Conservation (phyloP, 2,329 filamentous ascomycete species). For the Fusarium sp. region DNA sequence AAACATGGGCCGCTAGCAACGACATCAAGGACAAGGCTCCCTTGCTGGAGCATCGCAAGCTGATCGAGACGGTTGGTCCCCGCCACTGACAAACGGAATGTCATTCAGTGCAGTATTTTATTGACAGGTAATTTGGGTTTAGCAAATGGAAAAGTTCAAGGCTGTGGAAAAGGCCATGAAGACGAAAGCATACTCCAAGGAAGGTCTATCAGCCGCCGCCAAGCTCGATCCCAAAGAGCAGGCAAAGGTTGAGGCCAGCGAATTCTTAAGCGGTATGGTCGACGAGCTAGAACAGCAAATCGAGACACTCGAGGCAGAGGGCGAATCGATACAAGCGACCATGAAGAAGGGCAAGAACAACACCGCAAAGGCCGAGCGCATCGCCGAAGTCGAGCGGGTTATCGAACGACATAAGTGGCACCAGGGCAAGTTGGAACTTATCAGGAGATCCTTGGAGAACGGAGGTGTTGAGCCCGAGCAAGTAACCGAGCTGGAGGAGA, state of each 20-base stretch:
- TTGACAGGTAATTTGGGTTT: slow-evolving; percentile 40
- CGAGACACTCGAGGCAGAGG: slow-evolving; percentile 90
- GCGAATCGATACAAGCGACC: slow-evolving; percentile 84
- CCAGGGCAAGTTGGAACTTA: slow-evolving; percentile 88
- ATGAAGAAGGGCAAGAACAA: slow-evolving; percentile 97
- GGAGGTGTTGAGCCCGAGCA: slow-evolving; percentile 88
- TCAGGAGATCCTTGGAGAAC: slow-evolving; percentile 91
- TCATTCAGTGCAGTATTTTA: slow-evolving; percentile 13
- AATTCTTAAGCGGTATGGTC: slow-evolving; percentile 88
- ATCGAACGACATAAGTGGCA: slow-evolving; percentile 98
- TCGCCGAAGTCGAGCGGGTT: slow-evolving; percentile 84
- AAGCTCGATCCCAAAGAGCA: slow-evolving; percentile 98
- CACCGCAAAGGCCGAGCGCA: slow-evolving; percentile 82
- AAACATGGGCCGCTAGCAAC: slow-evolving; percentile 98
- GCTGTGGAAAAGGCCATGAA: slow-evolving; percentile 99
- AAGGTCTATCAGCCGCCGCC: slow-evolving; percentile 89
- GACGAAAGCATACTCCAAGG: slow-evolving; percentile 99
- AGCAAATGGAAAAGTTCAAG: slow-evolving; percentile 99
- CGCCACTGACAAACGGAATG: slow-evolving; percentile 21
- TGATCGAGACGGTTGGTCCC: slow-evolving; percentile 91
- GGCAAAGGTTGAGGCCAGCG: slow-evolving; percentile 87
- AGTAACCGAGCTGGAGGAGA: slow-evolving; percentile 89
- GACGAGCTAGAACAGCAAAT: slow-evolving; percentile 95
- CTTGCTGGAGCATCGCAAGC: slow-evolving; percentile 89
- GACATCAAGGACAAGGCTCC: slow-evolving; percentile 99